Conservation (phyloP, 2,329 filamentous ascomycete genomes). For the Drechslerella coelobrocha region DNA sequence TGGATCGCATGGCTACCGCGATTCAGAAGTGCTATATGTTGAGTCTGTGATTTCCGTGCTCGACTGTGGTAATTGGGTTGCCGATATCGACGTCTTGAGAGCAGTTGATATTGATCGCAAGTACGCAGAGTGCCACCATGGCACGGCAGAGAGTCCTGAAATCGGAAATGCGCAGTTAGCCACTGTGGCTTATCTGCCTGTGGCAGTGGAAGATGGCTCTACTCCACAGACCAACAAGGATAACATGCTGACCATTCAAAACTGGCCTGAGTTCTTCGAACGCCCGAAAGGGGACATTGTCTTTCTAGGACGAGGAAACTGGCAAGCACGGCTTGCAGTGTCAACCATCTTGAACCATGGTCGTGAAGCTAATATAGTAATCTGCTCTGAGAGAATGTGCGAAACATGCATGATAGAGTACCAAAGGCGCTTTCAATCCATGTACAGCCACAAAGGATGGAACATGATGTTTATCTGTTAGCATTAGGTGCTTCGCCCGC, state of each 20-base stretch:
- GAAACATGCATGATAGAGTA: neutral
- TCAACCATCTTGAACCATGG: neutral
- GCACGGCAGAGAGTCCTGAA: neutral
- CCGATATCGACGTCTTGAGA: conserved; percentile 23
- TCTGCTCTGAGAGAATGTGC: neutral
- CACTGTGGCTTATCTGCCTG: too few relatives aligned
- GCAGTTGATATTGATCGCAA: neutral
- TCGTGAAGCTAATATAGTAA: neutral
- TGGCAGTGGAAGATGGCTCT: too few relatives aligned
- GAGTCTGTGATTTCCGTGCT: conserved; percentile 26
- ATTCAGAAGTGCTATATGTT: conserved; percentile 11
- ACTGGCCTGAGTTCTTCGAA: conserved; percentile 15
- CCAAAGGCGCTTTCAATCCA: neutral
- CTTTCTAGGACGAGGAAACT: conserved; percentile 4
- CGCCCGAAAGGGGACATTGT: neutral
- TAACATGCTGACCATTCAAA: conserved; percentile 1
- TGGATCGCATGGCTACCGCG: conserved; percentile 4
- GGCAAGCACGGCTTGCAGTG: conserved; percentile 16
- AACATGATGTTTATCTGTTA: too few relatives aligned
- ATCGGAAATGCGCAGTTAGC: too few relatives aligned
- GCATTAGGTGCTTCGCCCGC: too few relatives aligned
- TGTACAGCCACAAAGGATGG: neutral
- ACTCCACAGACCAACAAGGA: neutral
- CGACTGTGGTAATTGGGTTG: conserved; percentile 24
- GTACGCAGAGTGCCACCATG: neutral